A percentile compares a stretch with the other conserved stretches of the same genome.
phyloP scores from a whole-genome alignment of 2,329 filamentous ascomycete species.

The Diaporthe sp. region DNA sequence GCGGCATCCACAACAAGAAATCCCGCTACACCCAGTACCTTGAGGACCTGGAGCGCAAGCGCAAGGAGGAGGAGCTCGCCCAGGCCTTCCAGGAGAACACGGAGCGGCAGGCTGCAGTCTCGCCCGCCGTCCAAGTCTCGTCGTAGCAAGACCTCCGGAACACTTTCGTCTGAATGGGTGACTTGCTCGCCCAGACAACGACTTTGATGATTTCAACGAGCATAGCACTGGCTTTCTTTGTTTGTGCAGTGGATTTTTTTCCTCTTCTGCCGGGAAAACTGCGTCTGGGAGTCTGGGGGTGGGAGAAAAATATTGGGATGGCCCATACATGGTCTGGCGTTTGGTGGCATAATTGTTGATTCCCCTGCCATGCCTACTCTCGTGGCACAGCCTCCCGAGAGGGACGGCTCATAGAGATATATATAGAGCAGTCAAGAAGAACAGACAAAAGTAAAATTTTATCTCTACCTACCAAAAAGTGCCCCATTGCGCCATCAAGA shows the following conservation, averaged over 20 bases:
- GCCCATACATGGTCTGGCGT: constrained; percentile 35
- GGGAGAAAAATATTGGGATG: neutral
- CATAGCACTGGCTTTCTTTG: constrained; percentile 33
- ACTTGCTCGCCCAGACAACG: neutral
- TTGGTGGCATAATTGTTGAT: constrained; percentile 39
- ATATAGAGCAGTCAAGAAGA: constrained; percentile 27
- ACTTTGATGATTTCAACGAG: constrained; percentile 40
- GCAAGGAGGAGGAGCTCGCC: constrained; percentile 42
- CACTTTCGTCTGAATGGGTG: neutral
- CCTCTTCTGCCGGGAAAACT: neutral
- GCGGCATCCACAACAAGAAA: constrained; percentile 98
- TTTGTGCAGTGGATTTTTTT: neutral
- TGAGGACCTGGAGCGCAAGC: constrained; percentile 73
- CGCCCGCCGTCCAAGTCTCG: constrained; percentile 38
- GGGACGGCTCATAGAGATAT: constrained; percentile 25
- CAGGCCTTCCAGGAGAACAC: constrained; percentile 40
- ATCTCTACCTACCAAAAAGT: constrained; percentile 34
- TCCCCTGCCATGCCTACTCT: constrained; percentile 34
- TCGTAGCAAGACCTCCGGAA: constrained; percentile 20
- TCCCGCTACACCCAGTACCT: constrained; percentile 92
- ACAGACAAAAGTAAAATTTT: constrained; percentile 32
- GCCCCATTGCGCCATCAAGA: constrained; percentile 7
- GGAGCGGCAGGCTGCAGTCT: constrained; percentile 39
- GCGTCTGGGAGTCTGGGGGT: constrained; percentile 9
- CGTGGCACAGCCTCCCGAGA: constrained; percentile 21